phyloP scores from a whole-genome alignment of 1,284 basidiomycete species.

The Austropuccinia psidii region DNA sequence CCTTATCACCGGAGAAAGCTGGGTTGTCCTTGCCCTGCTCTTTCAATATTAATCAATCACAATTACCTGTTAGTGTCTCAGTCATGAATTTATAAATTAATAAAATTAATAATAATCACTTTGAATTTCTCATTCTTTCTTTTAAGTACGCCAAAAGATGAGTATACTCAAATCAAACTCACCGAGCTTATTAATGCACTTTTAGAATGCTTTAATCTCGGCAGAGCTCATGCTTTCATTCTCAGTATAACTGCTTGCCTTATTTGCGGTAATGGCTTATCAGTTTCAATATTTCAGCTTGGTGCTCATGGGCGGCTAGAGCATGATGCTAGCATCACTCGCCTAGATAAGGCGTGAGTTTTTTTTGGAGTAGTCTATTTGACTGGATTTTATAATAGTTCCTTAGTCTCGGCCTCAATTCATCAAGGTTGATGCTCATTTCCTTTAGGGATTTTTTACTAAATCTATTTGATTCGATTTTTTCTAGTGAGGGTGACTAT shows the following conservation, averaged over 20 bases:
- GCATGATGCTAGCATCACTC: constrained; percentile 28
- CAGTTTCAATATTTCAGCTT: constrained; percentile 2
- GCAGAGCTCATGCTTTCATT: constrained; percentile 6
- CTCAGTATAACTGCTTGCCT: background rate
- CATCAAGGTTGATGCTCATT: background rate
- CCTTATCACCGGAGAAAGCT: constrained; percentile 12
- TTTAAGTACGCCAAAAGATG: background rate
- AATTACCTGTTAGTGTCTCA: constrained; percentile 11
- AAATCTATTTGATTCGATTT: background rate
- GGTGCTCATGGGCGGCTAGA: constrained; percentile 14
- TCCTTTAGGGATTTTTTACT: background rate
- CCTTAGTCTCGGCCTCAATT: background rate
- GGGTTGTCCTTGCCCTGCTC: constrained; percentile 14
- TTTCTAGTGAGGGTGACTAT: constrained; percentile 2
- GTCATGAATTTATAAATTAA: background rate
- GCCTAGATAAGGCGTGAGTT: constrained; percentile 8
- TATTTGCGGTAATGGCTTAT: constrained; percentile 10
- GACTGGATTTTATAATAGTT: background rate
- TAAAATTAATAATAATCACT: background rate
- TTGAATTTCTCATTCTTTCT: background rate
- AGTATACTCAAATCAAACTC: constrained; percentile 8
- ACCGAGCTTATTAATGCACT: background rate
- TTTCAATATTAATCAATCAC: constrained; percentile 15
- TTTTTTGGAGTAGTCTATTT: background rate
- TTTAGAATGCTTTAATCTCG: constrained; percentile 10